Conservation (phyloP, 176 grass and related monocot genomes). For the Eragrostis nindensis region DNA sequence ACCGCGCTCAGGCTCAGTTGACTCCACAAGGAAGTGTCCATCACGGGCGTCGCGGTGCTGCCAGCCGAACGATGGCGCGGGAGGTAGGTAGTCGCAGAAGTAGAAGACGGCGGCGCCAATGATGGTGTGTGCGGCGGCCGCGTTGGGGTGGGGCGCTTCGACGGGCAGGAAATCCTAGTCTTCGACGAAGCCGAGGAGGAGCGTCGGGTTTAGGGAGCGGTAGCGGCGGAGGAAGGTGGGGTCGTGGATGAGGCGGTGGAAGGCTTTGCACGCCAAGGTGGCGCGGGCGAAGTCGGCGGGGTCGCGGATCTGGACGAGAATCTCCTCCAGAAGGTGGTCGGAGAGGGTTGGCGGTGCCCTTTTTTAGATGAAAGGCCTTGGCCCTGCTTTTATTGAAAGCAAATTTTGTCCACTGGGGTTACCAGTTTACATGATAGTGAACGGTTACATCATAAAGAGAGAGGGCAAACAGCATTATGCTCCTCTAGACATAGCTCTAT, state of each 20-base stretch:
- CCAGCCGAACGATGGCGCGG: not conserved
- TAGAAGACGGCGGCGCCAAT: not conserved
- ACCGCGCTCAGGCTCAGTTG: not conserved
- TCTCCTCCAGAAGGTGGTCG: not conserved
- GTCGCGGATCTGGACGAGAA: not conserved
- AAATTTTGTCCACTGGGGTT: too few species aligned
- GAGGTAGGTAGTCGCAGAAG: constrained; percentile 13
- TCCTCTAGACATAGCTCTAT: too few species aligned
- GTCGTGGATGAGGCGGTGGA: not conserved
- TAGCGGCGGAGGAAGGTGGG: not conserved
- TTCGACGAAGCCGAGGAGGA: not conserved
- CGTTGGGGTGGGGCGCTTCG: not conserved
- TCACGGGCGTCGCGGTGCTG: constrained; percentile 11
- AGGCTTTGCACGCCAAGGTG: not conserved
- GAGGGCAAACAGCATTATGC: too few species aligned
- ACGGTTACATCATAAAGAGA: too few species aligned
- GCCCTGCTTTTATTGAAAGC: too few species aligned
- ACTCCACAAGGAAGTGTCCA: not conserved
- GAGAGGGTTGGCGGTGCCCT: not conserved
- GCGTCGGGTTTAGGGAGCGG: not conserved
- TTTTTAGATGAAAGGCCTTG: too few species aligned
- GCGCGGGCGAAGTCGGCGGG: not conserved
- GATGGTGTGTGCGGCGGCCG: not conserved
- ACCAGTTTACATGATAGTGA: too few species aligned
- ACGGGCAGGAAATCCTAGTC: too few species aligned